Evolutionary conservation across 192 early-diverging fungal genomes (phyloP), one percentile per base, ranked within the genome.

Genomic region (Oehlia diaphana): DNA sequence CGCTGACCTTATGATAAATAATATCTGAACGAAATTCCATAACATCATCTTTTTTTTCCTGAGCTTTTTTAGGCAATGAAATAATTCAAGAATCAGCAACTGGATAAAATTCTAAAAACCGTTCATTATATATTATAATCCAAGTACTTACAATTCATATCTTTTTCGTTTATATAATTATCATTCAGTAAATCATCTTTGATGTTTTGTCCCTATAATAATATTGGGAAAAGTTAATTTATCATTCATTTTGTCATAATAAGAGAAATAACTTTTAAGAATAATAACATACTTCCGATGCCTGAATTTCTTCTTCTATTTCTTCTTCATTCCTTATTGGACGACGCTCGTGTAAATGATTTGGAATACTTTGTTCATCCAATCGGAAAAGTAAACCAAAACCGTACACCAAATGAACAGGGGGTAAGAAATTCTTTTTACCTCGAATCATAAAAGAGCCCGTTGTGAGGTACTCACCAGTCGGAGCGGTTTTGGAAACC

Each of bases 391-490:
- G 35, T 63, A 97, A 87, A n/a, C 95, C 98, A 84, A 97, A 95
- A n/a, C 98, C 98, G 81, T 97, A 98, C 0, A 97, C 92, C 5
- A 99, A 84, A 85, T 97, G 97, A 21, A 93, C 91, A 8, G 97
- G 95, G 9, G 98, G 97, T 80, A 99, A 85, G 83, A 92, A 95
- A 82, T 95, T 94, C 85, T 98, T 99, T 85, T 96, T 95, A 58
- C 96, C 97, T 31, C 93, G 87, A 79, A 99, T 94, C 92, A 95
- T 96, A 83, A 99, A 98, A 77, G 90, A 93, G 21, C 96, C 96
- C 0, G 95, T 94, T 4, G 92, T 92, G 74, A 98, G 84, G 76
- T 93, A 96, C 80, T 98, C 97, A 37, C 97, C 97, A 3, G 95
- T 94, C 0, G 95, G 94, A 33, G 96, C 95, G 3, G 93, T 91